Conservation (phyloP, 176 grass and related monocot genomes). For the Stipa capillata region DNA sequence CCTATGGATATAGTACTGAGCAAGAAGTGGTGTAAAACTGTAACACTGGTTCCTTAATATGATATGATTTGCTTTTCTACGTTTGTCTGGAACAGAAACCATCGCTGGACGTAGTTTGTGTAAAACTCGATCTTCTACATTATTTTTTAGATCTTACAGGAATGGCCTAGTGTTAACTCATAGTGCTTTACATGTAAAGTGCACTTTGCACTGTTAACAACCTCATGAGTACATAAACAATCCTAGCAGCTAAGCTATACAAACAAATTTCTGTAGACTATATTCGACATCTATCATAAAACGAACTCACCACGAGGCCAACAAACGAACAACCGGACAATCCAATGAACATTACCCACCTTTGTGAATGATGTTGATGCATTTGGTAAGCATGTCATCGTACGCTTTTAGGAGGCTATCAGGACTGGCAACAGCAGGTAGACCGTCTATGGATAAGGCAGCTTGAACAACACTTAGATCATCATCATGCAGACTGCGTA, state of each 20-base stretch:
- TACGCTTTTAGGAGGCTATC: constrained; percentile 61
- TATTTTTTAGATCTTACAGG: neutral
- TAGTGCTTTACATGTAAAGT: neutral
- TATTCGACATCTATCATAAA: neutral
- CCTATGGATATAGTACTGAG: neutral
- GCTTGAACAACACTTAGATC: constrained; percentile 87
- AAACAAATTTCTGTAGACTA: neutral
- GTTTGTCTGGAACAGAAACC: neutral
- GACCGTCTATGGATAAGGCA: constrained; percentile 85
- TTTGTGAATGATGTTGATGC: constrained; percentile 56
- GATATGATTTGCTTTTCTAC: neutral
- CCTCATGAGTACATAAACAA: neutral
- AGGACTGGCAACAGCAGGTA: constrained; percentile 38
- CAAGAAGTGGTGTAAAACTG: neutral
- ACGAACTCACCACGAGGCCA: neutral
- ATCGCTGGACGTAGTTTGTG: neutral
- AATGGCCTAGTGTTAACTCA: neutral
- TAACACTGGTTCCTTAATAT: neutral
- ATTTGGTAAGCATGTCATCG: constrained; percentile 52
- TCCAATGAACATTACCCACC: constrained; percentile 36
- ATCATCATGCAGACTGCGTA: constrained; percentile 65
- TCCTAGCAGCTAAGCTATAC: neutral
- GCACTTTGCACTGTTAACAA: neutral
- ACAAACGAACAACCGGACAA: neutral
- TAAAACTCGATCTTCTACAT: neutral